phyloP scores from a whole-genome alignment of 306 rosid genomes.

The Rosa lucieae region DNA sequence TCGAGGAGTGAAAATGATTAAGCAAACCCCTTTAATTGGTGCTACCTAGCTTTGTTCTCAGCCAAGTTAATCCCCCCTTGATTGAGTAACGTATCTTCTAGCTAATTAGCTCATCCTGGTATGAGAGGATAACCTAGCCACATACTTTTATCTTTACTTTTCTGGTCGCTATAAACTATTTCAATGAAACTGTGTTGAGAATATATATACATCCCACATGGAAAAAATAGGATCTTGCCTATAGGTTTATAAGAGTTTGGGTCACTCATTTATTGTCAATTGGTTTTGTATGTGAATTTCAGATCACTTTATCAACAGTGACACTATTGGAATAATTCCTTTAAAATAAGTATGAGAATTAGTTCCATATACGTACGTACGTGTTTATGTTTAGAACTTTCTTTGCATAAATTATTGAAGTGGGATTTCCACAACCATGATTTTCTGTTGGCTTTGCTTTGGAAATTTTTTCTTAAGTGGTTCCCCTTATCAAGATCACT shows the following conservation, averaged over 20 bases:
- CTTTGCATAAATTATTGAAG: constrained; percentile 15
- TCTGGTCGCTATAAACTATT: background rate
- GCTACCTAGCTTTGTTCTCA: background rate
- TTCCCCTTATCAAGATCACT: constrained; percentile 10
- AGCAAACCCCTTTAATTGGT: constrained; percentile 8
- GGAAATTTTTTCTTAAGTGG: constrained; percentile 18
- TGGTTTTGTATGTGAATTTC: too few species aligned
- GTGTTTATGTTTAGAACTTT: constrained; percentile 1
- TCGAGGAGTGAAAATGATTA: constrained; percentile 9
- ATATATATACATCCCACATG: too few species aligned
- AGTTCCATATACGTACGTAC: constrained; percentile 7
- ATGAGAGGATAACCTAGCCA: background rate
- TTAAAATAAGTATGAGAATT: constrained; percentile 19
- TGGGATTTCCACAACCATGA: constrained; percentile 28
- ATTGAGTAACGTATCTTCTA: constrained; percentile 17
- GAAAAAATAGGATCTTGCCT: too few species aligned
- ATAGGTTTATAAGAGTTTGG: too few species aligned
- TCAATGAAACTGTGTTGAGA: background rate
- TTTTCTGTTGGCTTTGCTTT: background rate
- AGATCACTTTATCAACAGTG: background rate
- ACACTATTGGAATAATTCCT: constrained; percentile 5
- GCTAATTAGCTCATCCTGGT: constrained; percentile 2
- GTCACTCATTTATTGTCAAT: too few species aligned
- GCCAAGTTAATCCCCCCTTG: background rate
- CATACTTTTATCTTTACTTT: background rate